Evolutionary conservation across 2,329 filamentous ascomycete species (phyloP), one percentile per base, ranked within the genome.

Genomic region (Botrytis byssoidea): DNA sequence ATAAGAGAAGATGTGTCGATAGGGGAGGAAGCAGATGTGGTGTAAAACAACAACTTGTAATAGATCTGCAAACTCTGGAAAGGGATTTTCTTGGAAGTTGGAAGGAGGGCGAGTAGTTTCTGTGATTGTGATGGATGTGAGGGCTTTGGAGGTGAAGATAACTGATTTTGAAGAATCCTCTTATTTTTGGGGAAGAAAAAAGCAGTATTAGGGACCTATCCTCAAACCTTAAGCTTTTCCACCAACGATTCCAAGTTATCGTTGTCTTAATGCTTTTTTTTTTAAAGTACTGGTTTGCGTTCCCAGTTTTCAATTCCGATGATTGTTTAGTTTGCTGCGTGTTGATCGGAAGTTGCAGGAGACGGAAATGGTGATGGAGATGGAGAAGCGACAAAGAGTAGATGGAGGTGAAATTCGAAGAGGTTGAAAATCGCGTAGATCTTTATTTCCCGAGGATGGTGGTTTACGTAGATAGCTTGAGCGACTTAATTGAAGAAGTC

Each of bases 151-250:
- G 71, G 77, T 75, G 78, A 77, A 67, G 79, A 71, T 77, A 76
- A 75, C 64, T 80, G 79, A 79, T 78, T 78, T 78, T 79, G 74
- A 73, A 76, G 75, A 76, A 77, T 61, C 72, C 74, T 76, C 74
- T 77, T 67, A 55, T 66, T 66, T 35, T 48, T 14, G 64, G 76
- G 75, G 44, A 18, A 32, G 44, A 78, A 75, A 78, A 78, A 80
- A 81, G 79, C 76, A 81, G 79, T 79, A 79, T 75, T 80, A 81
- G 77, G 80, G 79, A 81, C 79, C 79, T 78, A 77, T 79, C 76
- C 78, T 80, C 80, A 81, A 82, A 81, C 80, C 80, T 81, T 80
- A 77, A 75, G 77, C 74, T 59, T 55, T 55, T 78, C 77, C 77
- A 76, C 76, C 78, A 78, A 79, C 75, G 75, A 76, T 72, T 10